Percentiles rank a stretch among this genome's conserved stretches.
These are phyloP conservation scores for Russula emetica DNA, from an alignment of 768 basidiomycete species.

Conservation along the genomic window DNA sequence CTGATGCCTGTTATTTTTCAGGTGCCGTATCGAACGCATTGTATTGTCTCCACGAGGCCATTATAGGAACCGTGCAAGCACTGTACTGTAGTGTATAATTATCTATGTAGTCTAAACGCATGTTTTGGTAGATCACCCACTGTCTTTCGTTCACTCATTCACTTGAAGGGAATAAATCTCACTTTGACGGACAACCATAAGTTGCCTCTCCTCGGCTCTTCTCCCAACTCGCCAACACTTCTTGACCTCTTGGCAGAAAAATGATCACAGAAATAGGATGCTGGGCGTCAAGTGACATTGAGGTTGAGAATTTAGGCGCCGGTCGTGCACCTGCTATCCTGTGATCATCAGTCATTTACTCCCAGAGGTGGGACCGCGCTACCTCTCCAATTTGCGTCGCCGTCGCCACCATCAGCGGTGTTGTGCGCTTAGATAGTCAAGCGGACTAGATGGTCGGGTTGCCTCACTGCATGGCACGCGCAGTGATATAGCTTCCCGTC, in stretches of 20 bases:
- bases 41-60: background rate
- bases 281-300: background rate
- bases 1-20: slow-evolving; percentile 5
- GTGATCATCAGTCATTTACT: background rate
- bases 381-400: background rate
- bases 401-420: no score
- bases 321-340: background rate
- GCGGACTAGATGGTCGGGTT: no score
- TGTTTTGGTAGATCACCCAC: slow-evolving; percentile 16
- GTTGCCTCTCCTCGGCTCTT: background rate
- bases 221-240: background rate
- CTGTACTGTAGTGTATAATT: slow-evolving; percentile 11
- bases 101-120: slow-evolving; percentile 20
- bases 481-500: no score
- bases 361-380: no score
- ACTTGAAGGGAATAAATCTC: background rate
- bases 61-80: slow-evolving; percentile 7
- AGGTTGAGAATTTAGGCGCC: background rate
- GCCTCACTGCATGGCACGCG: no score
- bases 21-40: background rate
- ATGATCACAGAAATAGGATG: background rate
- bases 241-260: no score
- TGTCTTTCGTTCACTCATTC: slow-evolving; percentile 3
- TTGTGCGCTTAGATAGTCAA: no score
- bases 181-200: background rate